phyloP scores from a whole-genome alignment of 306 rosid genomes.

The Sphenostylis stenocarpa region DNA sequence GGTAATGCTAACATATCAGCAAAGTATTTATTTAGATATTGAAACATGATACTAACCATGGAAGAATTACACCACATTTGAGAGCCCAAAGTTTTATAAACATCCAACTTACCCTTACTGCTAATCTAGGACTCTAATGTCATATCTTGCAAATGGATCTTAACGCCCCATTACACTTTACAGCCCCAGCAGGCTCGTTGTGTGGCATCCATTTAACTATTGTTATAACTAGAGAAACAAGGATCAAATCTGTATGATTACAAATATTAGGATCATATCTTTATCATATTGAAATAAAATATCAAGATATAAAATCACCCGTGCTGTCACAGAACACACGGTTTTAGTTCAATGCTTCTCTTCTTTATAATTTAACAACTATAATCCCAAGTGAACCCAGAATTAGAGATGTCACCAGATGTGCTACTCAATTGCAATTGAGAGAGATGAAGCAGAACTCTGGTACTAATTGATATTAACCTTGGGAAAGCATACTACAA shows the following conservation, averaged over 20 bases:
- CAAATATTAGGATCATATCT: too few relatives aligned
- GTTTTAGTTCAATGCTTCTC: too few relatives aligned
- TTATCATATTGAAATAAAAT: too few relatives aligned
- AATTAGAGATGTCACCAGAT: not conserved
- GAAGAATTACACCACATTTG: not conserved
- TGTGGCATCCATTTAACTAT: not conserved
- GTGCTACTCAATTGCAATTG: not conserved
- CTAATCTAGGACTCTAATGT: not conserved
- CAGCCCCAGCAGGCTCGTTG: not conserved
- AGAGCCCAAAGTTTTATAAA: not conserved
- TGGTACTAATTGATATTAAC: not conserved
- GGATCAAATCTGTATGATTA: too few relatives aligned
- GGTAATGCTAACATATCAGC: constrained; percentile 9
- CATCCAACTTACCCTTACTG: not conserved
- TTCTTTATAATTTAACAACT: too few relatives aligned
- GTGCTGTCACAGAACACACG: too few relatives aligned
- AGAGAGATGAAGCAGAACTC: not conserved
- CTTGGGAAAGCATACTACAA: not conserved
- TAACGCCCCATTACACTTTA: not conserved
- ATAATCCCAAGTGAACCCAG: not conserved
- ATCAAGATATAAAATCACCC: too few relatives aligned
- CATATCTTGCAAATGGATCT: not conserved
- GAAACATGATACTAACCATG: not conserved
- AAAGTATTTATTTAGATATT: not conserved
- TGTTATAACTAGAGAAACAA: too few relatives aligned